phyloP scores from a whole-genome alignment of 495 filamentous ascomycete species.

The Tuber magnatum region DNA sequence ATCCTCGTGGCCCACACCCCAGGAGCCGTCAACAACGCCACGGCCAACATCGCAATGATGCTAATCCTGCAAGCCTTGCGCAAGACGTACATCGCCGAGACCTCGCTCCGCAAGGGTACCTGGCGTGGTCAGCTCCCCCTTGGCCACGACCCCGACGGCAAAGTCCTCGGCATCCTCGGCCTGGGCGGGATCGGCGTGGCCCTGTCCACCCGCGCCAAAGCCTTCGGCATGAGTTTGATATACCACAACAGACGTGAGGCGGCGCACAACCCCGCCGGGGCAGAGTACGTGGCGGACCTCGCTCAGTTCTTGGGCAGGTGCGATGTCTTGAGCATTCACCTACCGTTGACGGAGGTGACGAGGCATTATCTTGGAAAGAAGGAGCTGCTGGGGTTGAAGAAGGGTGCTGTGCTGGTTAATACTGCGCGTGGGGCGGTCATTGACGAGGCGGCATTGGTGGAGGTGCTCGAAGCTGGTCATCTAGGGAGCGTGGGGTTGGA shows the following conservation, averaged over 20 bases:
- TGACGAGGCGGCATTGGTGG: slow-evolving; percentile 60
- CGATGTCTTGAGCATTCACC: slow-evolving; percentile 62
- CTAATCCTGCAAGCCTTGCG: slow-evolving; percentile 63
- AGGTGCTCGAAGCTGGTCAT: slow-evolving; percentile 56
- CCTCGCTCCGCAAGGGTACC: slow-evolving; percentile 54
- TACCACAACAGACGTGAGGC: slow-evolving; percentile 94
- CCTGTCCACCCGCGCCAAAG: slow-evolving; percentile 60
- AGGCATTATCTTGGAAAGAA: slow-evolving; percentile 55
- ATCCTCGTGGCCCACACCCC: slow-evolving; percentile 64
- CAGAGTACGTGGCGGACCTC: slow-evolving; percentile 39
- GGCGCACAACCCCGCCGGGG: slow-evolving; percentile 66
- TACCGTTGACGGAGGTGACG: slow-evolving; percentile 61
- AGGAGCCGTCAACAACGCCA: slow-evolving; percentile 61
- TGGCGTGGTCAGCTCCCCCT: slow-evolving; percentile 47
- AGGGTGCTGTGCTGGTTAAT: slow-evolving; percentile 61
- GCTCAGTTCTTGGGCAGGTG: slow-evolving; percentile 53
- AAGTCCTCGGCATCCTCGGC: slow-evolving; percentile 70
- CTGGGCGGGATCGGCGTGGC: slow-evolving; percentile 85
- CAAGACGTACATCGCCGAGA: slow-evolving; percentile 56
- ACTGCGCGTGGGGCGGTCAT: slow-evolving; percentile 65
- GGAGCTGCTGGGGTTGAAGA: slow-evolving; percentile 60
- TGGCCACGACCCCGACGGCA: slow-evolving; percentile 56
- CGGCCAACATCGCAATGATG: slow-evolving; percentile 65
- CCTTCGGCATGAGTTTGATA: slow-evolving; percentile 83
- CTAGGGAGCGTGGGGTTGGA: slow-evolving; percentile 58